Conservation (phyloP, 2,329 filamentous ascomycete genomes). For the Neofusicoccum parvum region DNA sequence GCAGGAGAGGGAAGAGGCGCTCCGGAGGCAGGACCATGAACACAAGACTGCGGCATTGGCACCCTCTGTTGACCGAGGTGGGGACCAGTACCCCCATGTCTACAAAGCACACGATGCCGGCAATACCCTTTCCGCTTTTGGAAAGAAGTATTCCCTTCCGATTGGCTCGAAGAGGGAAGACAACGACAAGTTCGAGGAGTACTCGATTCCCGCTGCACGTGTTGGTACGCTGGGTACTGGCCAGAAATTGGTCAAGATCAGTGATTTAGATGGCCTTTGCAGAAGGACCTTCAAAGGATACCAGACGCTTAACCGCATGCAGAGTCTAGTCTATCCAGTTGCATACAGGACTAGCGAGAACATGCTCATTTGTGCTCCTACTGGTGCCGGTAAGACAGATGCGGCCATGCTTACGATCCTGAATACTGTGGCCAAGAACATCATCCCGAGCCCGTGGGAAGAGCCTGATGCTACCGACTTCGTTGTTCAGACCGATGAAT, state of each 20-base stretch:
- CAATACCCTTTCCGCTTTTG: conserved; percentile 78
- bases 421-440: conserved; percentile 85
- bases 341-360: conserved; percentile 97
- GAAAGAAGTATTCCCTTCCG: conserved; percentile 81
- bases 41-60: conserved; percentile 79
- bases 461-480: conserved; percentile 75
- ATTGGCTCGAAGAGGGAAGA: conserved; percentile 72
- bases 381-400: conserved; percentile 97
- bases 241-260: conserved; percentile 76
- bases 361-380: conserved; percentile 97
- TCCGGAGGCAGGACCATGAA: conserved; percentile 74
- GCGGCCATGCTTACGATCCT: conserved; percentile 96
- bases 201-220: conserved; percentile 78
- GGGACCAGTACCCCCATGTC: conserved; percentile 86
- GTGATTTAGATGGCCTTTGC: conserved; percentile 85
- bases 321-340: conserved; percentile 92
- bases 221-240: conserved; percentile 73
- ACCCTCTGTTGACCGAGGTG: conserved; percentile 69
- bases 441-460: conserved; percentile 76
- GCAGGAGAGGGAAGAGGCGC: conserved; percentile 74
- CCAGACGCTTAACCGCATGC: conserved; percentile 93
- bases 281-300: conserved; percentile 92
- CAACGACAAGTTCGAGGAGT: conserved; percentile 81
- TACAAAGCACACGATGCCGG: conserved; percentile 83
- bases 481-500: conserved; percentile 78